These are phyloP conservation scores for Haplosporangium sp. DNA, from an alignment of 371 early-diverging fungal species.

Conservation along the genomic window DNA sequence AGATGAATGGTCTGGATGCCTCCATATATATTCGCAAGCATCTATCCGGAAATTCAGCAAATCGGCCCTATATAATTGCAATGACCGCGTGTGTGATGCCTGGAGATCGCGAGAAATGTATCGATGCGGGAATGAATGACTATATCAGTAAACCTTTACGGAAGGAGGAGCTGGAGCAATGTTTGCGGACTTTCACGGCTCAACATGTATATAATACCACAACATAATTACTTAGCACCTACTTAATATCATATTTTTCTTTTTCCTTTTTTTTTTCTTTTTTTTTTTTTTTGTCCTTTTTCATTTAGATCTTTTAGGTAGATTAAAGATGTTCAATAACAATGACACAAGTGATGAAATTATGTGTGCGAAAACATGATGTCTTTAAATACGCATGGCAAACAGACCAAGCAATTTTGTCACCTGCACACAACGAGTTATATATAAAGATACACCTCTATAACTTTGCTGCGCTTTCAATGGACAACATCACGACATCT, in stretches of 20 bases:
- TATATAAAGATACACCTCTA: too few species aligned
- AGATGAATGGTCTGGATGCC: conserved; percentile 66
- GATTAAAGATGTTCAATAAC: too few species aligned
- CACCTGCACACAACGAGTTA: too few species aligned
- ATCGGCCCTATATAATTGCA: conserved; percentile 64
- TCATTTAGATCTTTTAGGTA: neutral
- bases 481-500: too few species aligned
- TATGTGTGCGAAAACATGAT: too few species aligned
- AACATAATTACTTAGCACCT: neutral
- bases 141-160: conserved; percentile 60
- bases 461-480: too few species aligned
- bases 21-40: conserved; percentile 60
- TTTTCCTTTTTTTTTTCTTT: conserved; percentile 7
- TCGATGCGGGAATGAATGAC: conserved; percentile 58
- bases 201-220: conserved; percentile 8
- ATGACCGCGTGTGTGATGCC: conserved; percentile 70
- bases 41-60: conserved; percentile 27
- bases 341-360: too few species aligned
- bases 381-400: too few species aligned
- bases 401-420: too few species aligned
- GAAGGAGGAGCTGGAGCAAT: conserved; percentile 61
- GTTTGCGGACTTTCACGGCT: conserved; percentile 27
- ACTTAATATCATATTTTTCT: neutral
- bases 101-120: conserved; percentile 64
- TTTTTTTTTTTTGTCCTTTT: neutral